These are phyloP conservation scores for Hymenochaete sp. DNA, from an alignment of 1,284 basidiomycete species.

Conservation along the genomic window DNA sequence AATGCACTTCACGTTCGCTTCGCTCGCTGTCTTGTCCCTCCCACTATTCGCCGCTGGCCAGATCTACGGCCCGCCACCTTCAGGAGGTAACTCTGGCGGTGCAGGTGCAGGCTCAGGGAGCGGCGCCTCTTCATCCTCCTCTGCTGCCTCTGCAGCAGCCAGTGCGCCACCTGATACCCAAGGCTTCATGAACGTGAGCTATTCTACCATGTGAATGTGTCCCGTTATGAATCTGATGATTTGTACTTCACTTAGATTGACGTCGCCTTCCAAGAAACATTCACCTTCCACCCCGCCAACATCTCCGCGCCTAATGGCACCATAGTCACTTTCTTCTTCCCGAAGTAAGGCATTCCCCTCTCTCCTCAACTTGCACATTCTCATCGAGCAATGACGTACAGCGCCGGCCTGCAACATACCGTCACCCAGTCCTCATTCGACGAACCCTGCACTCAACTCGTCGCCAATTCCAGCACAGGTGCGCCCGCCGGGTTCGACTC, in stretches of 20 bases:
- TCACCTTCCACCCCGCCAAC: conserved; percentile 17
- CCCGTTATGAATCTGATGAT: background rate
- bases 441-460: conserved; percentile 40
- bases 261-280: conserved; percentile 33
- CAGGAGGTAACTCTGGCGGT: conserved; percentile 19
- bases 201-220: conserved; percentile 1
- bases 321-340: conserved; percentile 46
- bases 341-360: conserved; percentile 29
- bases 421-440: conserved; percentile 47
- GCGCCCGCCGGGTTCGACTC: conserved; percentile 43
- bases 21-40: conserved; percentile 20
- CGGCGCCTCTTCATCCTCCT: conserved; percentile 21
- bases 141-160: conserved; percentile 27
- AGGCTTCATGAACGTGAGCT: conserved; percentile 37
- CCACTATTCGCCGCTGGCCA: conserved; percentile 35
- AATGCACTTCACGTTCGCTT: conserved; percentile 12
- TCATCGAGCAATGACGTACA: conserved; percentile 9
- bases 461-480: conserved; percentile 26
- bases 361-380: background rate
- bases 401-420: conserved; percentile 34
- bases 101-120: background rate
- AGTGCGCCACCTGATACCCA: conserved; percentile 36
- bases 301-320: conserved; percentile 29
- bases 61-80: conserved; percentile 28
- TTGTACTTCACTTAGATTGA: conserved; percentile 32